Evolutionary conservation across 1,284 basidiomycete genomes (phyloP).

Genomic region (Ustilago tritici): DNA sequence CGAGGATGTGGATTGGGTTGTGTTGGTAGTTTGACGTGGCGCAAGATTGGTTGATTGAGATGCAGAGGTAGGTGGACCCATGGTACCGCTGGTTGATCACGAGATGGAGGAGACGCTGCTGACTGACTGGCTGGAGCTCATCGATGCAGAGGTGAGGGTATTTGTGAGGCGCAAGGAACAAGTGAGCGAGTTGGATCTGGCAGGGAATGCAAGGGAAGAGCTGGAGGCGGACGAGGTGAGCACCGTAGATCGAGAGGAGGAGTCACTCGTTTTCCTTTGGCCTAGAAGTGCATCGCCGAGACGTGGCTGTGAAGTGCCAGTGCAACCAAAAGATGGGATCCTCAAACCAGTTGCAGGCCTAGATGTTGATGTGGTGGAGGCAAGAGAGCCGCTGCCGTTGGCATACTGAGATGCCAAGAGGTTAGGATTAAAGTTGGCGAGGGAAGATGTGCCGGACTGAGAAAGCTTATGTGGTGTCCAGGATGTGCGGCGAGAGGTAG

Average conservation of each 20-base stretch:
- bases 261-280: constrained; percentile 48
- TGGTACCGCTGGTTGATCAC: constrained; percentile 36
- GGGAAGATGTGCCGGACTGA: constrained; percentile 9
- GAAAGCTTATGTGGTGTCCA: constrained; percentile 37
- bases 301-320: constrained; percentile 30
- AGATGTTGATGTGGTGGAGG: constrained; percentile 9
- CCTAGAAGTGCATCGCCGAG: constrained; percentile 49
- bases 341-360: constrained; percentile 35
- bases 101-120: constrained; percentile 31
- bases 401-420: neutral
- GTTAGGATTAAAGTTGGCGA: constrained; percentile 34
- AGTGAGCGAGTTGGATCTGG: constrained; percentile 36
- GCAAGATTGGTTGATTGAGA: constrained; percentile 29
- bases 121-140: constrained; percentile 32
- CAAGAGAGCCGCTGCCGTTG: neutral
- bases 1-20: neutral
- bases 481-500: constrained; percentile 32
- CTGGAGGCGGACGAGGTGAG: constrained; percentile 37
- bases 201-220: constrained; percentile 53
- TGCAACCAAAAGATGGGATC: constrained; percentile 46
- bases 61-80: constrained; percentile 41
- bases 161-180: constrained; percentile 21
- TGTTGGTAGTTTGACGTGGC: constrained; percentile 9
- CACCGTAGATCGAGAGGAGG: constrained; percentile 15
- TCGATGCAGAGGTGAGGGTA: constrained; percentile 11